Evolutionary conservation across 2,329 filamentous ascomycete genomes (phyloP).

Genomic region (Claviceps spartinae): DNA sequence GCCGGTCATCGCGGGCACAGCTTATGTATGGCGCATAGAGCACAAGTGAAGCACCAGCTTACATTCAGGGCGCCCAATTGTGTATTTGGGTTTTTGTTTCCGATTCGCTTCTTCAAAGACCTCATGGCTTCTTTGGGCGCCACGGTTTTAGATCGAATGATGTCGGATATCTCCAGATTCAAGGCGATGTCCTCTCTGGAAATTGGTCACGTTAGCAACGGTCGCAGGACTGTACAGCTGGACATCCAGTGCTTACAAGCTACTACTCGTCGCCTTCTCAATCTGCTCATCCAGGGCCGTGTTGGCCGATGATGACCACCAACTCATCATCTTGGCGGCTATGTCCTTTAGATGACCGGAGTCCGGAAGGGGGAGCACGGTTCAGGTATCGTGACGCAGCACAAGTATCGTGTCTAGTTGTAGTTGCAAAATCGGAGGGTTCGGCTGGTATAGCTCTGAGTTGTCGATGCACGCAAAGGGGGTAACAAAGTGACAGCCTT

Average conservation of each 20-base stretch:
- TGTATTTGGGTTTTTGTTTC: slow-evolving; percentile 94
- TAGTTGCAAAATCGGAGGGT: background rate
- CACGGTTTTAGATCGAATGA: slow-evolving; percentile 94
- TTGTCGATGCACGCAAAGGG: background rate
- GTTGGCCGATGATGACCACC: slow-evolving; percentile 88
- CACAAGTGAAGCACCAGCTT: slow-evolving; percentile 13
- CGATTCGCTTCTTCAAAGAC: slow-evolving; percentile 83
- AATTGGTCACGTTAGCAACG: slow-evolving; percentile 5
- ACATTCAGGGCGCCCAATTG: slow-evolving; percentile 92
- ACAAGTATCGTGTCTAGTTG: background rate
- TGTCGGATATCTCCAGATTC: slow-evolving; percentile 94
- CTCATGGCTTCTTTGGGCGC: slow-evolving; percentile 98
- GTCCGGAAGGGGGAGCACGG: background rate
- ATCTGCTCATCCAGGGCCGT: slow-evolving; percentile 94
- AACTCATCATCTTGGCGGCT: slow-evolving; percentile 58
- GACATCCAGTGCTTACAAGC: slow-evolving; percentile 48
- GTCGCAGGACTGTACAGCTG: background rate
- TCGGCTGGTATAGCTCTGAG: background rate
- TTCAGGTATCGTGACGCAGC: background rate
- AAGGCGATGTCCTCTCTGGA: slow-evolving; percentile 84
- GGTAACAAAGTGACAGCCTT: background rate
- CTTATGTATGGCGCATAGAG: background rate
- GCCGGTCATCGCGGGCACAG: background rate
- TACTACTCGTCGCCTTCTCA: slow-evolving; percentile 86
- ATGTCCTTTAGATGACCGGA: background rate